Base-by-base conservation (phyloP, 345 rosid species). In the Ceriops tagal region DNA sequence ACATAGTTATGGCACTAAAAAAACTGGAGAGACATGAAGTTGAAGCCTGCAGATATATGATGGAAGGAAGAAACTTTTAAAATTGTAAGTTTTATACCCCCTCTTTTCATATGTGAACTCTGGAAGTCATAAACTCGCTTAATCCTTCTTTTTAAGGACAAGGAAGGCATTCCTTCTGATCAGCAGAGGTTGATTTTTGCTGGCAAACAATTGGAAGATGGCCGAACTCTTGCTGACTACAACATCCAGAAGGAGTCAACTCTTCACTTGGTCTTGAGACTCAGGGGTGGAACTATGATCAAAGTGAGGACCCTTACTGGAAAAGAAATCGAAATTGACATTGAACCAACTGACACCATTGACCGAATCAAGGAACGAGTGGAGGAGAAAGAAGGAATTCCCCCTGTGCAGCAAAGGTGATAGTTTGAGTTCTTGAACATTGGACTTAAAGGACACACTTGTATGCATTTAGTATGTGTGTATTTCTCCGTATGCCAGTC, bases 351-450 rank as follows among this genome's bases (percentile, higher is more conserved):
- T 0, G 99, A 95, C 72, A 92, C 97, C 24, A 92, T 95, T 57
- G 96, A 93, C 51, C 85, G 99, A 20, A 92, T 93, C 77, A 93
- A 93, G 85, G 97, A 91, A 76, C 82, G 96, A 1, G 97, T 91
- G 10, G 97, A 93, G 80, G 97, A 93, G 85, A 89, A 91, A 77
- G 96, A 91, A 81, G 99, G 99, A 69, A 95, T 95, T 72, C 99
- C 98, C 62, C 98, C 97, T 6, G 93, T 90, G 46, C 98, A 92
- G 78, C 98, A 92, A 73, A 87, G 98, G 98, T 86, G 21, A 46
- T 2, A n/a, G 37, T 47, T n/a, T 27, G 15, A 22, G 49, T 43
- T 22, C n/a, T 52, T 53, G 6, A 2, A 19, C 26, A 18, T 8
- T 39, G 15, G 27, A 24, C 26, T 24, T 24, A 24, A 0, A 24